Evolutionary conservation across 202 grass and related monocot species (phyloP).

Genomic region (Setaria italica): DNA sequence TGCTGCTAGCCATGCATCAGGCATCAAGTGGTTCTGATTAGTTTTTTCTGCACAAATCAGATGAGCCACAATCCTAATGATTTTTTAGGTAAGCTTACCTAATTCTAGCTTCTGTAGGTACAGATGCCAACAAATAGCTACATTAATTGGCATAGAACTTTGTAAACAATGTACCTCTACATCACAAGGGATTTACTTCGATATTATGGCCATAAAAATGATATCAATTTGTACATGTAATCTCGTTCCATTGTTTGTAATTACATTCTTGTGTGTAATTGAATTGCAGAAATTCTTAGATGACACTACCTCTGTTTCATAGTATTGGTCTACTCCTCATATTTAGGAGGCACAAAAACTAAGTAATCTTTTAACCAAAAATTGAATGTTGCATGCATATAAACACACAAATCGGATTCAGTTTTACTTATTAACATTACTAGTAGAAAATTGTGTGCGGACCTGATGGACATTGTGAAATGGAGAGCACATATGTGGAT

Average conservation of each 20-base stretch:
- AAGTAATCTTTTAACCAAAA: background rate
- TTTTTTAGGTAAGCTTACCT: background rate
- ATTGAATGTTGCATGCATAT: background rate
- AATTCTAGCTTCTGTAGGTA: background rate
- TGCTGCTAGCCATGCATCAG: background rate
- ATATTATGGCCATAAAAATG: background rate
- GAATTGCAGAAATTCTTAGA: too few relatives aligned
- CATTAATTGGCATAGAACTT: constrained; percentile 4
- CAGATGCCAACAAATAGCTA: background rate
- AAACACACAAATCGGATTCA: background rate
- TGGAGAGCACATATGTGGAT: background rate
- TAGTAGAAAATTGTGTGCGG: too few relatives aligned
- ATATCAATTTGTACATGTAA: background rate
- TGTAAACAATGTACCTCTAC: background rate
- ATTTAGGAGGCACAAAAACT: background rate
- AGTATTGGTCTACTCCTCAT: background rate
- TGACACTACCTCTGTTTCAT: background rate
- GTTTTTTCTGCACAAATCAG: constrained; percentile 13
- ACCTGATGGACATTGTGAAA: background rate
- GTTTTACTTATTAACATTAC: background rate
- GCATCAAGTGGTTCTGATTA: constrained; percentile 1
- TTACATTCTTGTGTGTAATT: background rate
- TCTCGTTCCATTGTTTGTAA: too few relatives aligned
- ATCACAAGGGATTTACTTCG: background rate
- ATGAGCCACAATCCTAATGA: constrained; percentile 34